Percentiles rank a stretch among this genome's conserved stretches.
phyloP scores from a whole-genome alignment of 202 grass and related monocot genomes.

The Cymbopogon flexuosus region DNA sequence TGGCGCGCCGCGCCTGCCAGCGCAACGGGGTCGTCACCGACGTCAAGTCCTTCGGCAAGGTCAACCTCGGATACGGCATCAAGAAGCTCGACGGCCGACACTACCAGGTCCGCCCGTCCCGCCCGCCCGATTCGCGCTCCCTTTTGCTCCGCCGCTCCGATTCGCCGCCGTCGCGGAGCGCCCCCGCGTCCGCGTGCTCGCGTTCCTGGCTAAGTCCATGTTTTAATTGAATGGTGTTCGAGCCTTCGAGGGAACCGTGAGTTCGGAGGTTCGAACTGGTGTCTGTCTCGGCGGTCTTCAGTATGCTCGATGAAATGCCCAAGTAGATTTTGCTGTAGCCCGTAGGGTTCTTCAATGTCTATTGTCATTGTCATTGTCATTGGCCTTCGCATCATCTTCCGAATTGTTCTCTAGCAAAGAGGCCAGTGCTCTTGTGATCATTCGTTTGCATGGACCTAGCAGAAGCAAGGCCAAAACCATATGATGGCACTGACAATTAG shows the following conservation, averaged over 20 bases:
- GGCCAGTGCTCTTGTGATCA: not conserved
- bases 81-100: constrained; percentile 80
- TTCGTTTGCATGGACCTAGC: not conserved
- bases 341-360: not conserved
- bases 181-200: not conserved
- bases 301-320: constrained; percentile 56
- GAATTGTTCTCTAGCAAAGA: not conserved
- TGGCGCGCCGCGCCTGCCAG: constrained; percentile 57
- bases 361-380: constrained; percentile 2
- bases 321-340: not conserved
- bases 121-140: not conserved
- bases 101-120: constrained; percentile 48
- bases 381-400: not conserved
- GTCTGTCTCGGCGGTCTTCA: too few relatives aligned
- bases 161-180: not conserved
- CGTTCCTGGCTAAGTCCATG: not conserved
- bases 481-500: not conserved
- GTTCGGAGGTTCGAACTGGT: not conserved
- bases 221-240: not conserved
- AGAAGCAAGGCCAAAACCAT: not conserved
- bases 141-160: not conserved
- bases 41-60: constrained; percentile 71
- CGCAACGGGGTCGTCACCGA: constrained; percentile 82
- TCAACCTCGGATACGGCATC: constrained; percentile 70
- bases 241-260: not conserved